Percentiles rank a stretch among this genome's conserved stretches.
phyloP scores from a whole-genome alignment of 2,329 filamentous ascomycete genomes.

The Helminthosporium solani region DNA sequence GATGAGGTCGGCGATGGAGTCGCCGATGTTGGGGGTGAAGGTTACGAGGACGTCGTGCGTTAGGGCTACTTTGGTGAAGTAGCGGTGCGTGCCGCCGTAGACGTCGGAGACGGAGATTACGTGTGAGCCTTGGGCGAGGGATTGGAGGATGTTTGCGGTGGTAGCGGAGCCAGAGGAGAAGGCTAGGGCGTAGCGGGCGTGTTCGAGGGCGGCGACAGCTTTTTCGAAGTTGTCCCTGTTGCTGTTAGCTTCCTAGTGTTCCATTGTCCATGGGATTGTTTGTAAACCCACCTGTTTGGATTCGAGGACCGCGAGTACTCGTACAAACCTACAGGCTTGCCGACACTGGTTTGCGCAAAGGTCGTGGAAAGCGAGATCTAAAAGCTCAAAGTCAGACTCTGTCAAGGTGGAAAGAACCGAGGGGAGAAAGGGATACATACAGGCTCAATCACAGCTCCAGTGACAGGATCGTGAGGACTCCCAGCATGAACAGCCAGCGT shows the following conservation, averaged over 20 bases:
- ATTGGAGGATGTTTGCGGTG: constrained; percentile 90
- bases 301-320: constrained; percentile 95
- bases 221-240: constrained; percentile 82
- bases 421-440: no score
- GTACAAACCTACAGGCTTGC: constrained; percentile 81
- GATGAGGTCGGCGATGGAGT: constrained; percentile 82
- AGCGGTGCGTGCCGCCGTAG: constrained; percentile 95
- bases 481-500: constrained; percentile 95
- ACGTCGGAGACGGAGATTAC: constrained; percentile 96
- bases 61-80: constrained; percentile 96
- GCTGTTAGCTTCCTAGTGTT: constrained; percentile 20
- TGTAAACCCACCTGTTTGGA: constrained; percentile 70
- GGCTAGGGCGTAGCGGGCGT: constrained; percentile 87
- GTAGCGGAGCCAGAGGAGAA: constrained; percentile 94
- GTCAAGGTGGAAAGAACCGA: no score
- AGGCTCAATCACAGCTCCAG: constrained; percentile 92
- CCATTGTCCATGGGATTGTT: no score
- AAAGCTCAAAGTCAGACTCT: constrained; percentile 6
- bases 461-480: constrained; percentile 82
- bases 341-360: constrained; percentile 87
- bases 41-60: constrained; percentile 93
- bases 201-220: constrained; percentile 87
- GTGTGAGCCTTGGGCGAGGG: constrained; percentile 84
- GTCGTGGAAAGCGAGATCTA: constrained; percentile 94
- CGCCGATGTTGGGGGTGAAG: constrained; percentile 89